These are phyloP conservation scores for Hypoxylon sp. DNA, from an alignment of 2,329 filamentous ascomycete genomes.

Conservation along the genomic window DNA sequence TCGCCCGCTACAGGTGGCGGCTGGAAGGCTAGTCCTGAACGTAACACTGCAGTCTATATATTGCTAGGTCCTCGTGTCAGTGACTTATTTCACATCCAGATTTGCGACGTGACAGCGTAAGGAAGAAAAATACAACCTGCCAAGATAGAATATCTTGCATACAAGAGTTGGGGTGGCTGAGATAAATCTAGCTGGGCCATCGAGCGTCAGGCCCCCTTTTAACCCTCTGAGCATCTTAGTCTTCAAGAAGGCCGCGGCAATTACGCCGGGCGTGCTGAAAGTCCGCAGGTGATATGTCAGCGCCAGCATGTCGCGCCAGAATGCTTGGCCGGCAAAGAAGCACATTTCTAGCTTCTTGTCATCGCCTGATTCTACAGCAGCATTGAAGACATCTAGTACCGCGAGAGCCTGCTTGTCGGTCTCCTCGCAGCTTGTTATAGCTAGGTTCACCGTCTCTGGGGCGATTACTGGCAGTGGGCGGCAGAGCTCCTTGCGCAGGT, in stretches of 20 bases:
- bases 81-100: neutral
- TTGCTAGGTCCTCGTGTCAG: neutral
- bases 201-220: neutral
- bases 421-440: slow-evolving; percentile 27
- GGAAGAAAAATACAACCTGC: neutral
- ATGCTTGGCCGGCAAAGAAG: slow-evolving; percentile 55
- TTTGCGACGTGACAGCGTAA: neutral
- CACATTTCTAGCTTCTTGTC: slow-evolving; percentile 45
- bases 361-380: slow-evolving; percentile 45
- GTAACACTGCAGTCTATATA: slow-evolving; percentile 51
- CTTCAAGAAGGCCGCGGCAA: slow-evolving; percentile 43
- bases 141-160: neutral
- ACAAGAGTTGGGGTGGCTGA: neutral
- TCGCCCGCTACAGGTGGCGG: slow-evolving; percentile 52
- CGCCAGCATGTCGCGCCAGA: slow-evolving; percentile 57
- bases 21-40: slow-evolving; percentile 54
- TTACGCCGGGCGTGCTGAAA: slow-evolving; percentile 44
- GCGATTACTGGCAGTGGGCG: slow-evolving; percentile 49
- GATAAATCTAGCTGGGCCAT: neutral
- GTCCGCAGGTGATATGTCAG: slow-evolving; percentile 58
- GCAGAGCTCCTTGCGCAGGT: slow-evolving; percentile 49
- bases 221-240: slow-evolving; percentile 1
- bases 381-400: slow-evolving; percentile 42
- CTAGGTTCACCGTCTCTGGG: slow-evolving; percentile 26
- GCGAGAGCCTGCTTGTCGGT: slow-evolving; percentile 30